phyloP scores from a whole-genome alignment of 345 rosid genomes.

The Eutrema heterophyllum region DNA sequence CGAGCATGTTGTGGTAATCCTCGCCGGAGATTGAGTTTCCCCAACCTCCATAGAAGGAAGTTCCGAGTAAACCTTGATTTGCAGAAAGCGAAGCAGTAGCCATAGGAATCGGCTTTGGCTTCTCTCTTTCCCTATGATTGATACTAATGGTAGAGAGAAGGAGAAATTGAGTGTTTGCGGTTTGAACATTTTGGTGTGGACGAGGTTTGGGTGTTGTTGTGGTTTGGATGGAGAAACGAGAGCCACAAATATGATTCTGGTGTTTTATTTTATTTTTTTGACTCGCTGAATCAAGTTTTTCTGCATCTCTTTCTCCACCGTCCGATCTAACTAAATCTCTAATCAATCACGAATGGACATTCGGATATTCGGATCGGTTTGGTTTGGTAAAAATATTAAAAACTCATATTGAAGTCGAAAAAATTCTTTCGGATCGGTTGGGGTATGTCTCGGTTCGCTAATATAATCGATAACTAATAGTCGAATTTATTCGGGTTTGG shows the following conservation, averaged over 20 bases:
- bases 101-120: slow-evolving; percentile 15
- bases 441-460: too few relatives aligned
- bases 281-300: neutral
- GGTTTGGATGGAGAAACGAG: slow-evolving; percentile 23
- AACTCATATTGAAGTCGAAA: too few relatives aligned
- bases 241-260: slow-evolving; percentile 32
- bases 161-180: slow-evolving; percentile 10
- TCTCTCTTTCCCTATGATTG: neutral
- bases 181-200: slow-evolving; percentile 19
- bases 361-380: too few relatives aligned
- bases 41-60: slow-evolving; percentile 56
- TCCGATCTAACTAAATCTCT: neutral
- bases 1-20: slow-evolving; percentile 33
- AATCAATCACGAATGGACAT: too few relatives aligned
- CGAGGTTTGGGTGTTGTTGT: slow-evolving; percentile 19
- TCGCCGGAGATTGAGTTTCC: slow-evolving; percentile 48
- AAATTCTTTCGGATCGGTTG: too few relatives aligned
- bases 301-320: neutral
- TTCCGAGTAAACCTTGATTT: slow-evolving; percentile 32
- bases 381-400: too few relatives aligned
- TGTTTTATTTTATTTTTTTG: neutral
- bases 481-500: too few relatives aligned
- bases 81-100: slow-evolving; percentile 51
- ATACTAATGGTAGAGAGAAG: neutral
- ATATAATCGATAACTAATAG: too few relatives aligned